phyloP scores from a whole-genome alignment of 257 asterid species.

The Verbena officinalis region DNA sequence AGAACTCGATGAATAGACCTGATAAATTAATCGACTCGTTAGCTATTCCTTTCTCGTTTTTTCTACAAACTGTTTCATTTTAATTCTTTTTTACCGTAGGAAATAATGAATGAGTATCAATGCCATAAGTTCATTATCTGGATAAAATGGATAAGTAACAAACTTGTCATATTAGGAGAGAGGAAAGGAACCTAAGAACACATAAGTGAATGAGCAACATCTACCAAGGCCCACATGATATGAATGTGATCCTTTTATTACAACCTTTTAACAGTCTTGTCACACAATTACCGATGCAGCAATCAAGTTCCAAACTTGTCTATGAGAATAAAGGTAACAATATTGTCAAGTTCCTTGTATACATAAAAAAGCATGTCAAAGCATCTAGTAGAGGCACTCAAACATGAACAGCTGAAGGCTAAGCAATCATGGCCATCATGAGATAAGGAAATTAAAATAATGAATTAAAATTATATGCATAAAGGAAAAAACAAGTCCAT shows the following conservation, averaged over 20 bases:
- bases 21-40: background rate
- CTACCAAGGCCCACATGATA: slow-evolving; percentile 18
- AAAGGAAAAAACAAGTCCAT: slow-evolving; percentile 33
- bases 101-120: slow-evolving; percentile 4
- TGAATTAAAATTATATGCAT: slow-evolving; percentile 27
- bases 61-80: background rate
- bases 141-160: slow-evolving; percentile 20
- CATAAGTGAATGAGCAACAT: slow-evolving; percentile 24
- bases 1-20: slow-evolving; percentile 11
- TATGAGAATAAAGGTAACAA: background rate
- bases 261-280: slow-evolving; percentile 18
- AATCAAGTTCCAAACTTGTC: slow-evolving; percentile 19
- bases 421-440: slow-evolving; percentile 34
- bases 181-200: slow-evolving; percentile 12
- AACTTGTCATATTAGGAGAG: slow-evolving; percentile 17
- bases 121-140: slow-evolving; percentile 18
- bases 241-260: background rate
- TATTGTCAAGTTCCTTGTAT: slow-evolving; percentile 8
- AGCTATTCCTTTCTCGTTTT: background rate
- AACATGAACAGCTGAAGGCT: slow-evolving; percentile 23
- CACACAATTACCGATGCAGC: slow-evolving; percentile 1
- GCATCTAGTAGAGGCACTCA: slow-evolving; percentile 20
- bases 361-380: slow-evolving; percentile 9
- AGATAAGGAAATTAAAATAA: slow-evolving; percentile 2
- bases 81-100: background rate